Evolutionary conservation across 805 yeast genomes (phyloP).

Genomic region (Kuraishia ogatae): DNA sequence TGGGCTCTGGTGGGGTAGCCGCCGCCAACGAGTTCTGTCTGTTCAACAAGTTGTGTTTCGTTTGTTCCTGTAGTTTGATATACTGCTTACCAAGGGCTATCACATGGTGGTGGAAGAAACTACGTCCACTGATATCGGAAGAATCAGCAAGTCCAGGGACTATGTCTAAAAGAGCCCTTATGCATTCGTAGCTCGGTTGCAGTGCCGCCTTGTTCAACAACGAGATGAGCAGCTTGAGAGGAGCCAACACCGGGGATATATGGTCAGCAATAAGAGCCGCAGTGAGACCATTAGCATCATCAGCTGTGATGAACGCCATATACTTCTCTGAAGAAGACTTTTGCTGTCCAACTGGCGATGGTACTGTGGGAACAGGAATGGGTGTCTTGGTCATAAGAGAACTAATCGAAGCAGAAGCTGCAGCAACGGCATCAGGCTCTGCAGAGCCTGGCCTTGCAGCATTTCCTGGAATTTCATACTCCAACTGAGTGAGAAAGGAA

Average conservation of each 20-base stretch:
- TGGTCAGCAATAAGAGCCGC: conserved; percentile 32
- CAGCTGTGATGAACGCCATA: conserved; percentile 14
- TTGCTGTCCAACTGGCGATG: not conserved
- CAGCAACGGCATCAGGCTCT: not conserved
- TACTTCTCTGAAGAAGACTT: conserved; percentile 11
- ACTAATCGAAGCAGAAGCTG: not conserved
- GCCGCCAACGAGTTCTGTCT: conserved; percentile 22
- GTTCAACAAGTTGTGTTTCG: conserved; percentile 3
- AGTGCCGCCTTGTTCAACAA: conserved; percentile 59
- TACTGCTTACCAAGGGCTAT: conserved; percentile 67
- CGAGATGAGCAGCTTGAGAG: conserved; percentile 47
- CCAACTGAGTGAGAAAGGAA: conserved; percentile 40
- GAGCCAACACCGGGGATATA: conserved; percentile 39
- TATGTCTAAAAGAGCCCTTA: conserved; percentile 42
- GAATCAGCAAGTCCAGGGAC: conserved; percentile 51
- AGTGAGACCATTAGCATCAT: conserved; percentile 29
- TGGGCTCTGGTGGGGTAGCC: conserved; percentile 45
- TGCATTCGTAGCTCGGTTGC: conserved; percentile 44
- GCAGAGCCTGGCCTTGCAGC: conserved; percentile 5
- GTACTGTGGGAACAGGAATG: not conserved
- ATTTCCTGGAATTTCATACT: conserved; percentile 26
- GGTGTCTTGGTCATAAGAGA: not conserved
- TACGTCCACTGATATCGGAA: conserved; percentile 71
- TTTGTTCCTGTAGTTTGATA: conserved; percentile 18
- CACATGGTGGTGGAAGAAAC: conserved; percentile 78